Conservation (phyloP, 805 yeast genomes). For the Citeromyces matritensis region DNA sequence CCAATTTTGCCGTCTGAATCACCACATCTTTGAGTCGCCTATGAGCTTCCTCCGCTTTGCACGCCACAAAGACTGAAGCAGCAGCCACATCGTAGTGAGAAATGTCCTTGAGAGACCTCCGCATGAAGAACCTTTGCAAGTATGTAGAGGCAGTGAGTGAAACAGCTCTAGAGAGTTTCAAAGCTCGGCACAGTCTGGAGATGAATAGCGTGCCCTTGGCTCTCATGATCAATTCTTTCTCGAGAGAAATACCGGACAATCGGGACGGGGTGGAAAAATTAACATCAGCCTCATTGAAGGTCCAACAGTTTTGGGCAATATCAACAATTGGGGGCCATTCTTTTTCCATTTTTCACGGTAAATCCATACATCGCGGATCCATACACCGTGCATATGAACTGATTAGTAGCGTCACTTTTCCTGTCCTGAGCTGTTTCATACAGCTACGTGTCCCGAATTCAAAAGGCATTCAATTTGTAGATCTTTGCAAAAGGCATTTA, state of each 20-base stretch:
- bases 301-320: neutral
- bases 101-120: conserved; percentile 20
- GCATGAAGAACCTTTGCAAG: conserved; percentile 37
- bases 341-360: neutral
- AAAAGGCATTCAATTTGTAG: no score
- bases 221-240: conserved; percentile 24
- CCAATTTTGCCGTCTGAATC: conserved; percentile 29
- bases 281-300: neutral
- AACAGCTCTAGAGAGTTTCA: conserved; percentile 30
- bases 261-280: neutral
- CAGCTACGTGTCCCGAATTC: no score
- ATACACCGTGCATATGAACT: no score
- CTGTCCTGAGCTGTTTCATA: no score
- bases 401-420: no score
- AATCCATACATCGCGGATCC: no score
- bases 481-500: no score
- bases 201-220: conserved; percentile 33
- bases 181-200: conserved; percentile 23
- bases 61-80: conserved; percentile 32
- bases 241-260: conserved; percentile 9
- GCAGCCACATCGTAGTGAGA: conserved; percentile 38
- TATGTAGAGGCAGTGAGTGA: conserved; percentile 29
- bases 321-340: conserved; percentile 1
- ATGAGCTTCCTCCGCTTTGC: conserved; percentile 37
- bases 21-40: conserved; percentile 32